phyloP scores from a whole-genome alignment of 1,284 basidiomycete genomes.

The Meira miltonrushii region DNA sequence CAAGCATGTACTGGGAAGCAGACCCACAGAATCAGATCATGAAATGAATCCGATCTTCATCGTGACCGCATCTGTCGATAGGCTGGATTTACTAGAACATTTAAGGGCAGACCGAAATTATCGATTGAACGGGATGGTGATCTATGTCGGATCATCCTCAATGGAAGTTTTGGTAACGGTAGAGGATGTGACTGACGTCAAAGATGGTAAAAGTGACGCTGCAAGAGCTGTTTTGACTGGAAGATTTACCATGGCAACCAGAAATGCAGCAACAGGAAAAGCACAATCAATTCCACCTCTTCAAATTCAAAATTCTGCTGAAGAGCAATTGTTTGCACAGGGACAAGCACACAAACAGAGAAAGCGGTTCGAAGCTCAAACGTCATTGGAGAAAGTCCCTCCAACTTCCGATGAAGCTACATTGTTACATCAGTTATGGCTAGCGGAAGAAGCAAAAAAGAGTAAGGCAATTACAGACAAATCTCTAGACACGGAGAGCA shows the following conservation, averaged over 20 bases:
- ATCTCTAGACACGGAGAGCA: background rate
- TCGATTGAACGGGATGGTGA: constrained; percentile 33
- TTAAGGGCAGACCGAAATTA: constrained; percentile 33
- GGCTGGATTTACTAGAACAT: constrained; percentile 41
- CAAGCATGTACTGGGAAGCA: constrained; percentile 50
- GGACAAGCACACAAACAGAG: constrained; percentile 47
- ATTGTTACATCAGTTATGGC: constrained; percentile 48
- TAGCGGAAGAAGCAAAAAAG: constrained; percentile 20
- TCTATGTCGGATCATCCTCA: constrained; percentile 44
- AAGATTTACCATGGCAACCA: constrained; percentile 53
- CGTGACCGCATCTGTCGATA: constrained; percentile 54
- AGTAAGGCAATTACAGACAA: background rate
- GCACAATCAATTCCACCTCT: constrained; percentile 44
- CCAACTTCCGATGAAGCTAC: constrained; percentile 51
- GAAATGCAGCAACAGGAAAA: constrained; percentile 35
- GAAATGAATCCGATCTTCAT: constrained; percentile 46
- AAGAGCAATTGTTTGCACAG: constrained; percentile 45
- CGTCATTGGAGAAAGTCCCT: constrained; percentile 42
- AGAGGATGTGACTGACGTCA: constrained; percentile 29
- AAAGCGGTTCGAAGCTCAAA: constrained; percentile 36
- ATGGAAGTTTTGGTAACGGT: constrained; percentile 53
- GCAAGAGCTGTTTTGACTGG: constrained; percentile 51
- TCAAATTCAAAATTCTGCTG: constrained; percentile 35
- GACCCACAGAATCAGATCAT: constrained; percentile 30
- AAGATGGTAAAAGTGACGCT: background rate